phyloP scores from a whole-genome alignment of 352 stramenopile species.

The Pythium sp. region DNA sequence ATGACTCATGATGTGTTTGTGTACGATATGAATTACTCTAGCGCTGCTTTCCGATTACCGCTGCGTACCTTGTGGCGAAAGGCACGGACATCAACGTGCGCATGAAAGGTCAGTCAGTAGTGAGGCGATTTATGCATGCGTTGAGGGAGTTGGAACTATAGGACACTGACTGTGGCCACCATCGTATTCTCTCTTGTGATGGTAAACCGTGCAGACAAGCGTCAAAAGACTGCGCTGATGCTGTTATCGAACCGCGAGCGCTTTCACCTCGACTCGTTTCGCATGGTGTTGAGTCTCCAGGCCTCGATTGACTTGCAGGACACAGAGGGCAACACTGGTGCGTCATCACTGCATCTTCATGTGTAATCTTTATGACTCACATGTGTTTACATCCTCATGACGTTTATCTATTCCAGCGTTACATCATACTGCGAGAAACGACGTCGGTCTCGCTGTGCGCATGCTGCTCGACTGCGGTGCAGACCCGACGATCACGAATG shows the following conservation, averaged over 20 bases:
- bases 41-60: slow-evolving; percentile 69
- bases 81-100: slow-evolving; percentile 61
- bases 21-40: slow-evolving; percentile 8
- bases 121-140: neutral
- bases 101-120: slow-evolving; percentile 31
- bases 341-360: too few relatives aligned
- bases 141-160: neutral
- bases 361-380: too few relatives aligned
- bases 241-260: slow-evolving; percentile 62
- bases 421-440: slow-evolving; percentile 56
- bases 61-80: slow-evolving; percentile 75
- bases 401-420: too few relatives aligned
- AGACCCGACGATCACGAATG: slow-evolving; percentile 44
- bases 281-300: slow-evolving; percentile 76
- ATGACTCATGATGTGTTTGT: neutral
- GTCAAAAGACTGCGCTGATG: slow-evolving; percentile 64
- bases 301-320: slow-evolving; percentile 53
- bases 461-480: slow-evolving; percentile 65
- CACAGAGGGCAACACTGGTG: slow-evolving; percentile 67
- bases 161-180: neutral
- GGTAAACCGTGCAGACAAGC: slow-evolving; percentile 15
- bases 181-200: neutral
- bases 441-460: slow-evolving; percentile 57
- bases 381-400: too few relatives aligned
- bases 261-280: slow-evolving; percentile 80